Evolutionary conservation across 1,139 yeast genomes (phyloP).

Genomic region (Sugiyamaella xylanicola): DNA sequence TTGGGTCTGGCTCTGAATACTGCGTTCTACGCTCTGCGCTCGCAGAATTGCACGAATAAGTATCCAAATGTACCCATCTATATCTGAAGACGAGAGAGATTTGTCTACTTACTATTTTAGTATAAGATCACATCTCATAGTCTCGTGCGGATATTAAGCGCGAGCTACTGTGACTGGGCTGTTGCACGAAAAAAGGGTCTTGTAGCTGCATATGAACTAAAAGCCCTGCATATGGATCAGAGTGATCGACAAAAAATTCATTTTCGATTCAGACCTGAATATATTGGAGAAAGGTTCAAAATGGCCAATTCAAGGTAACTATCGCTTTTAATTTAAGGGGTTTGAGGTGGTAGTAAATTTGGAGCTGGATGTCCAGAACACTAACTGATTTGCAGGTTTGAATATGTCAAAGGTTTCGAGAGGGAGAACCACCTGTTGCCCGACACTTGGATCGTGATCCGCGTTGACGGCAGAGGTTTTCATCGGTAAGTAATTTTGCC

Average conservation of each 20-base stretch:
- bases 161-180: too few relatives aligned
- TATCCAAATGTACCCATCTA: too few relatives aligned
- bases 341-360: not conserved
- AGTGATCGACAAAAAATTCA: conserved; percentile 1
- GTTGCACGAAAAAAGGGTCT: not conserved
- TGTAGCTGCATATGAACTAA: not conserved
- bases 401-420: conserved; percentile 85
- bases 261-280: not conserved
- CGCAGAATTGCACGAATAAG: too few relatives aligned
- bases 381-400: conserved; percentile 66
- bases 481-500: conserved; percentile 54
- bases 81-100: too few relatives aligned
- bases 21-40: too few relatives aligned
- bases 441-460: conserved; percentile 75
- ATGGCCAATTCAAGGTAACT: conserved; percentile 35
- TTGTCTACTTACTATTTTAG: too few relatives aligned
- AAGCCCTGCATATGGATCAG: not conserved
- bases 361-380: not conserved
- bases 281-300: too few relatives aligned
- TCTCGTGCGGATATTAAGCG: too few relatives aligned
- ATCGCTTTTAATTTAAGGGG: not conserved
- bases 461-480: conserved; percentile 94
- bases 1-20: too few relatives aligned
- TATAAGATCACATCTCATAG: too few relatives aligned
- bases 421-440: conserved; percentile 71